phyloP scores from a whole-genome alignment of 805 yeast species.

The Wickerhamiella allomyrinae region DNA sequence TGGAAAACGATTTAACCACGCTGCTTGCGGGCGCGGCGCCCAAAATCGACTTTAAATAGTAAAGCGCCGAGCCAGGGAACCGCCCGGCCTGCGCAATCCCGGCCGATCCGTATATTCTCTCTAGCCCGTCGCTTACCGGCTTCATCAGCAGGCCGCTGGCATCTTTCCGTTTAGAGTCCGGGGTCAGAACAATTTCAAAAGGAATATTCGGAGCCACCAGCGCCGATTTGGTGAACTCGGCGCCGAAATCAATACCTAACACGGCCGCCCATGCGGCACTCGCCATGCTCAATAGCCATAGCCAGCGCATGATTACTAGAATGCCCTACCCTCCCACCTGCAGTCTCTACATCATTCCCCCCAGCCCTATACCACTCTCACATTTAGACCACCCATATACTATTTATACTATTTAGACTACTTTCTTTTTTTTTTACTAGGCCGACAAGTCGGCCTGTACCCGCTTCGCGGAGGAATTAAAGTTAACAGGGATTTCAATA shows the following conservation, averaged over 20 bases:
- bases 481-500: too few relatives aligned
- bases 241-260: slow-evolving; percentile 80
- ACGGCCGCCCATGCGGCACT: slow-evolving; percentile 38
- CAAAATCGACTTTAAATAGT: slow-evolving; percentile 54
- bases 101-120: slow-evolving; percentile 64
- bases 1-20: slow-evolving; percentile 33
- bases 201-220: slow-evolving; percentile 83
- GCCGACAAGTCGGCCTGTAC: too few relatives aligned
- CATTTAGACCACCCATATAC: too few relatives aligned
- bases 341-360: too few relatives aligned
- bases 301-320: slow-evolving; percentile 2
- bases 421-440: too few relatives aligned
- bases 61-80: slow-evolving; percentile 54
- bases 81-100: slow-evolving; percentile 56
- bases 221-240: slow-evolving; percentile 73
- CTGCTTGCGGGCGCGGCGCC: slow-evolving; percentile 40
- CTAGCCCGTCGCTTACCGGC: slow-evolving; percentile 23
- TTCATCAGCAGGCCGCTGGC: slow-evolving; percentile 57
- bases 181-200: slow-evolving; percentile 74
- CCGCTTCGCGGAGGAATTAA: too few relatives aligned
- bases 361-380: too few relatives aligned
- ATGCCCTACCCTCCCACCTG: too few relatives aligned
- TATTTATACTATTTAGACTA: too few relatives aligned
- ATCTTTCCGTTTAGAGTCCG: slow-evolving; percentile 87
- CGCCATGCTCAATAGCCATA: background rate